Evolutionary conservation across 768 basidiomycete genomes (phyloP), one percentile per base, ranked within the genome.

Genomic region (Xerocomus spinulosus): DNA sequence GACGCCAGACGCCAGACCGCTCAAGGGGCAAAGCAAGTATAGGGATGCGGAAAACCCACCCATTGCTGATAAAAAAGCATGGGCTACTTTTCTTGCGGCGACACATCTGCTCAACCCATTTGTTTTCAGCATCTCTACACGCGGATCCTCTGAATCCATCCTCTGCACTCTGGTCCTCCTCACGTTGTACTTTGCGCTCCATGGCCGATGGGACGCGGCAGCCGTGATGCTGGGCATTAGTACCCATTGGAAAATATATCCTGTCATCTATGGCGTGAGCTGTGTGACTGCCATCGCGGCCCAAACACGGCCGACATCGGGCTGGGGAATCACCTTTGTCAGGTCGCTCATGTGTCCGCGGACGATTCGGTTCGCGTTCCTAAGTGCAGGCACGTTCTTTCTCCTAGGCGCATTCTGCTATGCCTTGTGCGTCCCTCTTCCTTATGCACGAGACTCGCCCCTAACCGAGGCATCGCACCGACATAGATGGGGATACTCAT

Each of bases 231-330:
- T 94, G 18, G 96, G 92, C 1, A 56, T 92, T 33, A 84, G 88
- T 52, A 83, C 92, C 0, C 93, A 97, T 58, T 95, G 92, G 90
- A 99, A 99, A 70, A 90, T 99, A 47, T 98, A 96, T 61, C 96
- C 96, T 0, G 73, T 94, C 54, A 80, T 99, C 47, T 97, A 97
- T 63, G 89, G 86, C 0, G 76, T 85, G n/a, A 79, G 82, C 30
- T 83, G 90, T 51, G 68, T 92, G 46, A 36, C 57, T 9, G 57
- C 50, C 17, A 62, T 66, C 18, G 57, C 66, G 15, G 58, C 41
- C 9, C 53, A 58, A n/a, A 55, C 53, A 43, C 61, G 43, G 0
- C 53, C 51, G n/a, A 36, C 51, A 14, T 28, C 52, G 15, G 51
- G 50, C 23, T 53, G 62, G 56, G 52, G 53, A 36, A 18, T 56